A percentile compares a stretch with the other conserved stretches of the same genome.
Evolutionary conservation across 2,329 filamentous ascomycete species (phyloP).

Genomic region (Zymoseptoria pseudotritici): DNA sequence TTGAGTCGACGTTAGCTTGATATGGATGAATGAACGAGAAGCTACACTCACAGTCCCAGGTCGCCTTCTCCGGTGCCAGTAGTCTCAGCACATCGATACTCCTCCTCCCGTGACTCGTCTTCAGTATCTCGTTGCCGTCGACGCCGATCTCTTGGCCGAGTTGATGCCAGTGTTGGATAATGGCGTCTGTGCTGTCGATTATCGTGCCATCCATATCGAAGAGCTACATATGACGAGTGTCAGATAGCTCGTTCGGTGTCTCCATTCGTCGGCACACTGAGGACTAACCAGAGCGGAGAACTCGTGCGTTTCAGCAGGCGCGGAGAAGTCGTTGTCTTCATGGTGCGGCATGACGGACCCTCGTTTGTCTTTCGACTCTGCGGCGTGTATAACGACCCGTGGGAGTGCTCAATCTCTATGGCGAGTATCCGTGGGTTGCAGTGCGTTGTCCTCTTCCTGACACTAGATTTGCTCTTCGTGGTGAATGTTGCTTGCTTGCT

Average conservation of each 20-base stretch:
- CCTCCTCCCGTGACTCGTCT: slow-evolving; percentile 83
- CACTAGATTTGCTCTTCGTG: too few species aligned
- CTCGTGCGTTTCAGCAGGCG: slow-evolving; percentile 32
- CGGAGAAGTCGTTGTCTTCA: slow-evolving; percentile 33
- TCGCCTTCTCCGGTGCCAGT: slow-evolving; percentile 77
- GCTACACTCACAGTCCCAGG: slow-evolving; percentile 60
- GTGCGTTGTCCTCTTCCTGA: too few species aligned
- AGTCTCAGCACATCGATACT: slow-evolving; percentile 79
- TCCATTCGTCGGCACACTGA: neutral
- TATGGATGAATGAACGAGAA: neutral
- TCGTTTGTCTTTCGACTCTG: neutral
- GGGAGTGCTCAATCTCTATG: too few species aligned
- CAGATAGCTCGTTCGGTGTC: neutral
- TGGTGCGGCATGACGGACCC: slow-evolving; percentile 16
- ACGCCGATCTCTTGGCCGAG: slow-evolving; percentile 77
- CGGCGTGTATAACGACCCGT: too few species aligned
- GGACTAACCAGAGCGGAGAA: slow-evolving; percentile 37
- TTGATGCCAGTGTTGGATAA: slow-evolving; percentile 70
- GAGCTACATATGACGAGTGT: slow-evolving; percentile 30
- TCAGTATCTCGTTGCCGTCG: slow-evolving; percentile 68
- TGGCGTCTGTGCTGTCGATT: slow-evolving; percentile 71
- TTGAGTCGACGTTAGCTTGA: slow-evolving; percentile 30
- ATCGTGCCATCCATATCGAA: slow-evolving; percentile 80
- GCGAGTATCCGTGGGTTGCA: too few species aligned
- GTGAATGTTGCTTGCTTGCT: too few species aligned